Evolutionary conservation across 805 yeast genomes (phyloP).

Genomic region (Candida sonorensis): DNA sequence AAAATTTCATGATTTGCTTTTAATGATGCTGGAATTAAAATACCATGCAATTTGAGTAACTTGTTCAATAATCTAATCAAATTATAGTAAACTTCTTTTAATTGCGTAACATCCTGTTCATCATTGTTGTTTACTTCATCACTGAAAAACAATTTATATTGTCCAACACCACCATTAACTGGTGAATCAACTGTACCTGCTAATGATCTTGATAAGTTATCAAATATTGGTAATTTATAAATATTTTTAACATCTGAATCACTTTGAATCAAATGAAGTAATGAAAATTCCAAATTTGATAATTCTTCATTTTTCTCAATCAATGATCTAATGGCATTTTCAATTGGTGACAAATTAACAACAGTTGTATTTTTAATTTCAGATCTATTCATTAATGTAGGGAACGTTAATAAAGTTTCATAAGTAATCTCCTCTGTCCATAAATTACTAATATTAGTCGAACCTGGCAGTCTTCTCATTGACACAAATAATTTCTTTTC

Average conservation of each 20-base stretch:
- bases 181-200: slow-evolving; percentile 90
- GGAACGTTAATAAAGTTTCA: slow-evolving; percentile 71
- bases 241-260: slow-evolving; percentile 23
- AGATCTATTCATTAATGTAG: slow-evolving; percentile 80
- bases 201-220: slow-evolving; percentile 61
- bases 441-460: slow-evolving; percentile 61
- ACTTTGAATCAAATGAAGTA: slow-evolving; percentile 39
- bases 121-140: slow-evolving; percentile 21
- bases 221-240: slow-evolving; percentile 36
- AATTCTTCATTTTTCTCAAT: slow-evolving; percentile 66
- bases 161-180: slow-evolving; percentile 87
- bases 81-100: slow-evolving; percentile 55
- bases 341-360: slow-evolving; percentile 69
- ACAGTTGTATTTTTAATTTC: slow-evolving; percentile 48
- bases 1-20: slow-evolving; percentile 62
- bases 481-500: slow-evolving; percentile 64
- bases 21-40: slow-evolving; percentile 49
- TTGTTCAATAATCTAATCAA: slow-evolving; percentile 58
- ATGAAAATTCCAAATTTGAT: slow-evolving; percentile 56
- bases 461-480: slow-evolving; percentile 66
- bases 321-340: slow-evolving; percentile 69
- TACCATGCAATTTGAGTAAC: slow-evolving; percentile 64
- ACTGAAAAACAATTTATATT: slow-evolving; percentile 64
- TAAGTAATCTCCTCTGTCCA: slow-evolving; percentile 88
- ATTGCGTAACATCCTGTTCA: slow-evolving; percentile 20